phyloP scores from a whole-genome alignment of 495 filamentous ascomycete genomes.

The Aspergillus coremiiformis region DNA sequence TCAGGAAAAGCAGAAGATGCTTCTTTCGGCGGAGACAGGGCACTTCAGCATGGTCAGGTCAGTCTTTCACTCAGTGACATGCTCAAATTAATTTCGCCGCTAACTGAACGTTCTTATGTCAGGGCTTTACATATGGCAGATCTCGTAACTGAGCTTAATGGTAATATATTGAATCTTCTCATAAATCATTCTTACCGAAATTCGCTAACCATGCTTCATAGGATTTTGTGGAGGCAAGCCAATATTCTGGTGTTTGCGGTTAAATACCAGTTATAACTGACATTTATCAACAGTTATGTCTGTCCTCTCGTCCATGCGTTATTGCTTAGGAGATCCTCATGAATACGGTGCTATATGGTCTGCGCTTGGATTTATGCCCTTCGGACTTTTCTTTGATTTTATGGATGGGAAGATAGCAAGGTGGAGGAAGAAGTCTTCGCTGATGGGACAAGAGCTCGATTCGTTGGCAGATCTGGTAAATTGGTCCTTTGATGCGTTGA shows the following conservation, averaged over 20 bases:
- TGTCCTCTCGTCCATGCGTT: constrained; percentile 90
- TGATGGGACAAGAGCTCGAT: constrained; percentile 98
- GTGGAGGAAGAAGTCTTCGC: constrained; percentile 88
- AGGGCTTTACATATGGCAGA: constrained; percentile 91
- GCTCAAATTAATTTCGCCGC: constrained; percentile 5
- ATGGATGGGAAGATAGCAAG: constrained; percentile 95
- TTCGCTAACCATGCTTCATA: constrained; percentile 21
- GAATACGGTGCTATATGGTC: constrained; percentile 62
- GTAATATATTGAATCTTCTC: constrained; percentile 37
- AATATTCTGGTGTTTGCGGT: background rate
- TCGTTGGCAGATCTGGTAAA: constrained; percentile 92
- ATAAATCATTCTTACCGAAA: background rate
- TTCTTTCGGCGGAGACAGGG: constrained; percentile 66
- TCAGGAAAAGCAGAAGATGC: constrained; percentile 77
- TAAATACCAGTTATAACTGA: constrained; percentile 18
- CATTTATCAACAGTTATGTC: constrained; percentile 60
- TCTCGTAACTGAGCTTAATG: constrained; percentile 91
- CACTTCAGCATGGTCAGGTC: constrained; percentile 73
- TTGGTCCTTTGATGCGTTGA: background rate
- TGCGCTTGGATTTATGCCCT: constrained; percentile 82
- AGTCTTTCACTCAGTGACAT: constrained; percentile 12
- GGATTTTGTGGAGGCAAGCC: constrained; percentile 49
- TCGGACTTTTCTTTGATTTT: constrained; percentile 96
- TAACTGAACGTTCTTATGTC: constrained; percentile 12
- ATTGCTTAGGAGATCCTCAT: constrained; percentile 69